Base-by-base conservation (phyloP, 768 basidiomycete species). In the Tephrocybe sp. region DNA sequence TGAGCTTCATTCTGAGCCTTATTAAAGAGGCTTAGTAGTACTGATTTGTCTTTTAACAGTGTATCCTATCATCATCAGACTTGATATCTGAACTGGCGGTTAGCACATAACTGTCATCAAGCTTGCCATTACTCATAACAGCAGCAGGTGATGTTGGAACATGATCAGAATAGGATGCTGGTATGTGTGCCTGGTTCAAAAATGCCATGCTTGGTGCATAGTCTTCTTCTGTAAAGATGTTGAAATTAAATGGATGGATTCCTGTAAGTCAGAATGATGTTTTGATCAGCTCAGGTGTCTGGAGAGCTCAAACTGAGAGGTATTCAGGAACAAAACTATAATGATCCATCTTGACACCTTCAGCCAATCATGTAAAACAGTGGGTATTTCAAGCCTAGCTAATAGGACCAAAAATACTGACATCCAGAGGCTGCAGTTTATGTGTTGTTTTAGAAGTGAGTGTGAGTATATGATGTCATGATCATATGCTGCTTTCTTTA, bases 361-460 rank as follows among this genome's bases (percentile, higher is more conserved):
- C 22, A n/a, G 35, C 34, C 22, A 44, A 1, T 16, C 30, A 19
- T 11, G 8, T 19, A 13, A 26, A 6, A 23, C 46, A 44, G 20
- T 53, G 51, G 9, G 55, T 46, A 8, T 41, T 33, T 71, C 72
- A 76, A 23, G 38, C 43, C 1, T n/a, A 14, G 39, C 63, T 50
- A 1, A 72, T 36, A 0, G 66, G 68, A 0, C 59, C 62, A 57
- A n/a, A n/a, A n/a, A n/a, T n/a, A n/a, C n/a, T n/a, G n/a, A n/a
- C n/a, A n/a, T n/a, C n/a, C n/a, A n/a, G n/a, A n/a, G n/a, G n/a
- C n/a, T n/a, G n/a, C n/a, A n/a, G n/a, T n/a, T n/a, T n/a, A n/a
- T n/a, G n/a, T n/a, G n/a, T n/a, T n/a, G n/a, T n/a, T n/a, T n/a
- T n/a, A n/a, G n/a, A n/a, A n/a, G n/a, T n/a, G n/a, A n/a, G n/a